Evolutionary conservation across 148 eudicot genomes (phyloP).

Genomic region (Nepenthes mirabilis): DNA sequence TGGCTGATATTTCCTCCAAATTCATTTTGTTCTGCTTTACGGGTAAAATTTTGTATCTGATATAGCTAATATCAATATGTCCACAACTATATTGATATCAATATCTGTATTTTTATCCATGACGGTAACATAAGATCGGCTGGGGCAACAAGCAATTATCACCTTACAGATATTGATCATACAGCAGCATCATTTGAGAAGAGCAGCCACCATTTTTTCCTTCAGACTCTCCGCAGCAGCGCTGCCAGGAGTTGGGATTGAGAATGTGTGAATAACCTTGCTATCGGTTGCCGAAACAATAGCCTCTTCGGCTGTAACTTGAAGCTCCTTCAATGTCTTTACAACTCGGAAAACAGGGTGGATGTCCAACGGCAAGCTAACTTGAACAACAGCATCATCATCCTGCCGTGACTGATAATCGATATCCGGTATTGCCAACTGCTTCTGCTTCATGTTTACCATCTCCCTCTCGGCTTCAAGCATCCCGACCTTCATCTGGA

Average conservation of each 20-base stretch:
- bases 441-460: constrained; percentile 21
- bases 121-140: too few species aligned
- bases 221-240: constrained; percentile 56
- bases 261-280: constrained; percentile 76
- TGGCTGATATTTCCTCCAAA: too few species aligned
- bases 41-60: too few species aligned
- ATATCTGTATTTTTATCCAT: too few species aligned
- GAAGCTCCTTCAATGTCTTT: constrained; percentile 51
- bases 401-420: constrained; percentile 60
- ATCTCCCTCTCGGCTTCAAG: constrained; percentile 65
- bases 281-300: constrained; percentile 44
- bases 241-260: constrained; percentile 31
- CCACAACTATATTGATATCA: too few species aligned
- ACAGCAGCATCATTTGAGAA: constrained; percentile 29
- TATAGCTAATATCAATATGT: too few species aligned
- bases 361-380: constrained; percentile 57
- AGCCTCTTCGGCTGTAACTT: constrained; percentile 47
- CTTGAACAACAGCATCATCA: constrained; percentile 62
- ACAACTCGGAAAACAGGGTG: constrained; percentile 75
- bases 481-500: constrained; percentile 53
- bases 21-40: too few species aligned
- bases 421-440: constrained; percentile 26
- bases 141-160: neutral
- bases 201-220: constrained; percentile 50
- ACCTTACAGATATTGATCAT: neutral